Conservation (phyloP, 768 basidiomycete species). For the Rhizopogon salebrosus region DNA sequence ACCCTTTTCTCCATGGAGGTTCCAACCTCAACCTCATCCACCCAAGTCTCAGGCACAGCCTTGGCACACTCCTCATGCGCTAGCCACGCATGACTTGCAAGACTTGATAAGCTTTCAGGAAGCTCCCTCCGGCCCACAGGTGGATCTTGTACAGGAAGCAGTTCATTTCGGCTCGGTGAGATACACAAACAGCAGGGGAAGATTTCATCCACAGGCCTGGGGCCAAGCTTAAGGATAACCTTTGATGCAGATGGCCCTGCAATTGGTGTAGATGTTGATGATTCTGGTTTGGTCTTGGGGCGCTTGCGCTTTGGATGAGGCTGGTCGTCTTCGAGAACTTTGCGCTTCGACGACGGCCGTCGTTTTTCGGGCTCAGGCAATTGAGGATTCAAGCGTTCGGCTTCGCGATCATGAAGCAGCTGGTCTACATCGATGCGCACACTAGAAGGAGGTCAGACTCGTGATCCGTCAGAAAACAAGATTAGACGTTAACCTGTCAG, state of each 20-base stretch:
- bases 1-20: slow-evolving; percentile 45
- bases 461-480: not conserved
- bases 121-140: slow-evolving; percentile 52
- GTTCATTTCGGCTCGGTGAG: slow-evolving; percentile 43
- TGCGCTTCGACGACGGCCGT: slow-evolving; percentile 32
- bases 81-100: slow-evolving; percentile 45
- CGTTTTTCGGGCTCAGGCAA: not conserved
- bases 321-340: slow-evolving; percentile 27
- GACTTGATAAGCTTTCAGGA: slow-evolving; percentile 29
- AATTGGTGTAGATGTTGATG: slow-evolving; percentile 3
- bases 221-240: slow-evolving; percentile 64
- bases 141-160: slow-evolving; percentile 66
- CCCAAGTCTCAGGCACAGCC: slow-evolving; percentile 88
- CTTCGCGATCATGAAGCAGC: slow-evolving; percentile 63
- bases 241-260: slow-evolving; percentile 35
- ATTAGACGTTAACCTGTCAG: slow-evolving; percentile 52
- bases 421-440: slow-evolving; percentile 93
- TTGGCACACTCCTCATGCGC: slow-evolving; percentile 80
- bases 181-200: slow-evolving; percentile 72
- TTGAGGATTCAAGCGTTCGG: slow-evolving; percentile 29
- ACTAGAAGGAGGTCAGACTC: slow-evolving; percentile 35
- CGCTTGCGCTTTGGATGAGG: slow-evolving; percentile 20
- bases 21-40: slow-evolving; percentile 57
- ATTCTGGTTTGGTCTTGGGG: slow-evolving; percentile 9
- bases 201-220: slow-evolving; percentile 50